Evolutionary conservation across 306 rosid genomes (phyloP).

Genomic region (Vigna radiata): DNA sequence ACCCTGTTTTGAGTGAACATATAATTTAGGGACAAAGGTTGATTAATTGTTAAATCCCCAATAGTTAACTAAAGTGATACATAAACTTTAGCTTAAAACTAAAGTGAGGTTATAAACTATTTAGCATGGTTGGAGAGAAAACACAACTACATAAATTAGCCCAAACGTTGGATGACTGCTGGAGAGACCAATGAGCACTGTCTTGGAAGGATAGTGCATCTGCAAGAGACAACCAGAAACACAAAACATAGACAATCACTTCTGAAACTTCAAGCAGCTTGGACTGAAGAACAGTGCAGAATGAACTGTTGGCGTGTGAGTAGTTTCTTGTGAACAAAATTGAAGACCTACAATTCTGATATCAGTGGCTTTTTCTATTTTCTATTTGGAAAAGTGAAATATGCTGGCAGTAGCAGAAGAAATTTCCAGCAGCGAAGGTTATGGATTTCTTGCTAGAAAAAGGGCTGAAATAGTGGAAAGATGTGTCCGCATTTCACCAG

Average conservation of each 20-base stretch:
- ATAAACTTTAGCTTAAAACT: neutral
- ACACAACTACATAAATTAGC: neutral
- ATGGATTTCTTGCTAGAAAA: neutral
- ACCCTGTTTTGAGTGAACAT: neutral
- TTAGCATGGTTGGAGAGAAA: constrained; percentile 4
- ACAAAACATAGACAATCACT: neutral
- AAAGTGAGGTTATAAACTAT: neutral
- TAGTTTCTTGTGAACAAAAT: neutral
- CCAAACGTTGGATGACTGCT: constrained; percentile 4
- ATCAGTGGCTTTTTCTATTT: neutral
- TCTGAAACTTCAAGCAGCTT: neutral
- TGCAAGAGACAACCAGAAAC: neutral
- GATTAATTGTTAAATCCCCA: neutral
- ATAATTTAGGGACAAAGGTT: neutral
- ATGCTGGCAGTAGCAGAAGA: neutral
- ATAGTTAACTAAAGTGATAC: neutral
- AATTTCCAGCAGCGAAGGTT: neutral
- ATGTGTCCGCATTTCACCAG: too few relatives aligned
- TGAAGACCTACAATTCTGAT: neutral
- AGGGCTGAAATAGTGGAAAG: neutral
- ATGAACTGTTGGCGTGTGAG: neutral
- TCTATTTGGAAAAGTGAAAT: neutral
- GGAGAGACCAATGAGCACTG: constrained; percentile 3
- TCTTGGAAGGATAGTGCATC: neutral
- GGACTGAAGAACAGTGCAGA: neutral